Percentiles rank a stretch among this genome's conserved stretches.
These are phyloP conservation scores for Scutellaria minor DNA, from an alignment of 257 asterid genomes.

Conservation along the genomic window DNA sequence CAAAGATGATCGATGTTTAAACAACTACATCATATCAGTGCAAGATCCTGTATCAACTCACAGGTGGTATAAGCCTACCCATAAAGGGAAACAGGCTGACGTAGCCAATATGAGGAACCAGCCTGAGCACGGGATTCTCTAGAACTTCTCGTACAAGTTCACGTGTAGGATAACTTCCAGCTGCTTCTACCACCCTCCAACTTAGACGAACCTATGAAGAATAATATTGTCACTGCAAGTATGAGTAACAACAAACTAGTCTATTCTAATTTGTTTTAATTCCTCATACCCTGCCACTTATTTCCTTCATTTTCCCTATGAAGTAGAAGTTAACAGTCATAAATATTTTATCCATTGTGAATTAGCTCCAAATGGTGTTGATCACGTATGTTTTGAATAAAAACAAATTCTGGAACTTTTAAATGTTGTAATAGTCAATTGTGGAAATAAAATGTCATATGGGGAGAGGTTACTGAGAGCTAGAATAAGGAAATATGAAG, in stretches of 20 bases:
- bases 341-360: background rate
- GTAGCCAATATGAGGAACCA: conserved; percentile 96
- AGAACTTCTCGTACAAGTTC: conserved; percentile 78
- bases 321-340: background rate
- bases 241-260: conserved; percentile 10
- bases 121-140: conserved; percentile 70
- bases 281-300: background rate
- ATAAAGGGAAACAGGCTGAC: conserved; percentile 96
- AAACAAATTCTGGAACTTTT: conserved; percentile 15
- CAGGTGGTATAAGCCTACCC: conserved; percentile 93
- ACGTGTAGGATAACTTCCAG: conserved; percentile 63
- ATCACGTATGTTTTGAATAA: conserved; percentile 9
- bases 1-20: background rate
- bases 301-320: conserved; percentile 10
- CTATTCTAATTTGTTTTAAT: background rate
- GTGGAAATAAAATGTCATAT: conserved; percentile 12
- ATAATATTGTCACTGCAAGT: conserved; percentile 26
- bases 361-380: background rate
- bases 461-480: conserved; percentile 22
- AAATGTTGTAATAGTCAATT: background rate
- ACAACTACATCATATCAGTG: conserved; percentile 17
- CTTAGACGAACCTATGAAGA: conserved; percentile 73
- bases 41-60: conserved; percentile 53
- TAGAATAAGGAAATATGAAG: conserved; percentile 27
- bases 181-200: conserved; percentile 65